These are phyloP conservation scores for Salix arbutifolia DNA, from an alignment of 345 rosid species.

Conservation along the genomic window DNA sequence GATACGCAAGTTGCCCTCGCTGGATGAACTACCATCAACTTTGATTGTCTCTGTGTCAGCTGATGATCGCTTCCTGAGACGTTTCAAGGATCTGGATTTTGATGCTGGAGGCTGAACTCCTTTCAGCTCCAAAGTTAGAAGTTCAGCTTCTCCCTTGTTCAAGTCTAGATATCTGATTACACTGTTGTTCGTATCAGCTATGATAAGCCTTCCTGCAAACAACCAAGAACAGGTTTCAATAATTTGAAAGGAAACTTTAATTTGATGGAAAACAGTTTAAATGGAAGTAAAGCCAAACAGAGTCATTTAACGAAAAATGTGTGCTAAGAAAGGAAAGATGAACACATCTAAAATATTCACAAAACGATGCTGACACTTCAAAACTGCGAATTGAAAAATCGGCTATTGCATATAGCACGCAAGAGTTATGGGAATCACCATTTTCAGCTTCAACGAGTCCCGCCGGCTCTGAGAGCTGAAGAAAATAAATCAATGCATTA, in stretches of 20 bases:
- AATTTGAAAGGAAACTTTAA: neutral
- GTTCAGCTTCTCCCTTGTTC: slow-evolving; percentile 46
- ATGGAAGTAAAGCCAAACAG: neutral
- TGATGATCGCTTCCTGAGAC: slow-evolving; percentile 63
- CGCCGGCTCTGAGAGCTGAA: slow-evolving; percentile 92
- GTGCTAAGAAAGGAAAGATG: neutral
- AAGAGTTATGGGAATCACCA: slow-evolving; percentile 40
- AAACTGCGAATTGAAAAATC: neutral
- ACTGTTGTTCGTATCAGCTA: slow-evolving; percentile 90
- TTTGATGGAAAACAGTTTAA: neutral
- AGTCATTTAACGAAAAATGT: neutral
- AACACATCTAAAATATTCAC: neutral
- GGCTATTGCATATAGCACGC: neutral
- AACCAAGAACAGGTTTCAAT: neutral
- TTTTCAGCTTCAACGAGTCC: slow-evolving; percentile 72
- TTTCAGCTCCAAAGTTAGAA: slow-evolving; percentile 74
- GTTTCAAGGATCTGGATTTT: slow-evolving; percentile 59
- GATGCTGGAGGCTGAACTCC: slow-evolving; percentile 72
- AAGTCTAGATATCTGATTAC: slow-evolving; percentile 65
- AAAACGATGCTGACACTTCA: neutral
- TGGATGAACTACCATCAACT: slow-evolving; percentile 55
- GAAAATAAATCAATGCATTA: slow-evolving; percentile 14
- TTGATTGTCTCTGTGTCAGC: slow-evolving; percentile 58
- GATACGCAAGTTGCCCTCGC: slow-evolving; percentile 55
- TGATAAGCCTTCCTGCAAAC: slow-evolving; percentile 61